Evolutionary conservation across 2,329 filamentous ascomycete species (phyloP), one percentile per base, ranked within the genome.

Genomic region (Exophiala alcalophila): DNA sequence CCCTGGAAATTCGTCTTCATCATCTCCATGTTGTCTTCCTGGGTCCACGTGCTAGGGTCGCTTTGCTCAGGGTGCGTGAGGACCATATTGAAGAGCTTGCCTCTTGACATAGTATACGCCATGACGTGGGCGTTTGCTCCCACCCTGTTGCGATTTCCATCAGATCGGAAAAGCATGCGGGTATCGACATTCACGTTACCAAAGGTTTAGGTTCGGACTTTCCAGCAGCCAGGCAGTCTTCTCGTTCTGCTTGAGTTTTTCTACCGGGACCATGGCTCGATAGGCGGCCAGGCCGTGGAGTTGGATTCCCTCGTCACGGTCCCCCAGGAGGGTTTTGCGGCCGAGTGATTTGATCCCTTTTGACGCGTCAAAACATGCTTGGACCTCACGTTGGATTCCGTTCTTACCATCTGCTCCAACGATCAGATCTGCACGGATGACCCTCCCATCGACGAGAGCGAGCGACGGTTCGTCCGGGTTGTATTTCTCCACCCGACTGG

Each of bases 361-460:
- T 26, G 24, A 26, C 8, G 24, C 24, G 24, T 26, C 8, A 26
- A 26, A 26, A n/a, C 24, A 26, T n/a, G 52, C 5, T 27, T 26
- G 12, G 18, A n/a, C 27, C 20, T 38, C 30, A 4, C 18, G n/a
- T 33, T 5, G 3, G 7, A 20, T 33, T 11, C 10, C 8, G 15
- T 9, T 18, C 36, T 39, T 54, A 14, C 55, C 55, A 38, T 57
- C 54, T 10, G 47, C 51, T 5, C 44, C 55, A n/a, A 56, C 42
- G 26, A 56, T 46, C 5, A 55, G 38, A 39, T 55, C 48, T 4
- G 54, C 45, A 11, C 40, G 31, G 4, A 45, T 40, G 12, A 26
- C 30, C 12, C 38, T 49, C 10, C 48, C 50, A 34, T 51, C 44
- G 6, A 19, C 35, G 20, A 55, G 50, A 24, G 34, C 40, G 16